Evolutionary conservation across 176 grass and related monocot species (phyloP), one percentile per base, ranked within the genome.

Genomic region (Areca catechu): DNA sequence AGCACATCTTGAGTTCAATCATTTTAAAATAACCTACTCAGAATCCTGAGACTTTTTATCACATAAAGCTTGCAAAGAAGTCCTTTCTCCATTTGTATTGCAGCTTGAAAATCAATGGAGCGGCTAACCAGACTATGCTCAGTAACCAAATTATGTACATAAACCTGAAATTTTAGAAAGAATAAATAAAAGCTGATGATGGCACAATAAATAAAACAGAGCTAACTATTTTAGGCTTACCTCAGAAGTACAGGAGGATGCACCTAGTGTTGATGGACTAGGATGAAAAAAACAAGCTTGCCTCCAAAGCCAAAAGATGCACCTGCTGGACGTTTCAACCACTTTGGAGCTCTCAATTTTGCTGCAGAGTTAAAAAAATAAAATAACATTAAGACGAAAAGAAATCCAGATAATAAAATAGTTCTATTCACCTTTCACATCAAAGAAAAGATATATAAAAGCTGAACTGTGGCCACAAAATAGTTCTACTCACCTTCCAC

Each of bases 41-140:
- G 87, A 88, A 70, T 91, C 87, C 75, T 88, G 61, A 55, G 73
- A 75, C 57, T 98, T 98, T 34, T 80, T 85, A 25, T 98, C 87
- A 69, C 93, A 98, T 20, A 98, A 76, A 69, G 66, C 65, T 65
- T 75, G 80, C 21, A 98, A 75, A 22, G 87, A 91, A 65, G 80
- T 60, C 77, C 80, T 98, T 18, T 92, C 10, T 24, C 84, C 87
- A 85, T 91, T 74, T 80, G 87, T 23, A 98, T 85, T 43, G 73
- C 83, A 85, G 75, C 70, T 83, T 88, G 86, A 68, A 98, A 98
- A 71, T 98, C 93, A 70, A 84, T 85, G 58, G 93, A 98, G 23
- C 93, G 77, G 69, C 66, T 98, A 18, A 98, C 87, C 53, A 98
- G 70, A 77, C 50, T 92, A 61, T 98, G 87, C 34, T 98, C 93